Conservation (phyloP, 768 basidiomycete species). For the Suillus subaureus region DNA sequence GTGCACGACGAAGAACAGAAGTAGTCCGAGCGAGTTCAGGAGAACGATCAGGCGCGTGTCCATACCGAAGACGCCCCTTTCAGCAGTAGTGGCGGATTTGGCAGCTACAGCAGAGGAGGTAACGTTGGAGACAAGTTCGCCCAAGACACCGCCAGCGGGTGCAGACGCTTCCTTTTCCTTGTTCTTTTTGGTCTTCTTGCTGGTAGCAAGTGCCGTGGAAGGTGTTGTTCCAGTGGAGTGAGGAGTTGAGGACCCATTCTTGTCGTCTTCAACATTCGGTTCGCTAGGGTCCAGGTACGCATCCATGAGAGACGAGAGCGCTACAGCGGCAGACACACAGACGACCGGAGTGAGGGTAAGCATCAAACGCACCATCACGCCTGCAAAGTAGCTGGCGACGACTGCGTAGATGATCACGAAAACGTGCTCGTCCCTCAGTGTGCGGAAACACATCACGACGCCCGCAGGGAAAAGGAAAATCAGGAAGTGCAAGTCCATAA, state of each 20-base stretch:
- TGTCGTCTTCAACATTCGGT: conserved; percentile 44
- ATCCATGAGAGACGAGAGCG: conserved; percentile 84
- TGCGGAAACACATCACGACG: conserved; percentile 90
- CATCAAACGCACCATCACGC: conserved; percentile 99
- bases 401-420: conserved; percentile 98
- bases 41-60: conserved; percentile 82
- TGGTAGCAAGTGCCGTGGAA: conserved; percentile 31
- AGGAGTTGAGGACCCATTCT: conserved; percentile 11
- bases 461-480: conserved; percentile 98
- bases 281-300: conserved; percentile 86
- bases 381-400: conserved; percentile 97
- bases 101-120: conserved; percentile 27
- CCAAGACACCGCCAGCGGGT: conserved; percentile 36
- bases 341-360: conserved; percentile 96
- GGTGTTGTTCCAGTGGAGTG: conserved; percentile 22
- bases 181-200: conserved; percentile 55
- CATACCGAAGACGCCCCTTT: conserved; percentile 76
- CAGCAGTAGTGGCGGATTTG: conserved; percentile 25
- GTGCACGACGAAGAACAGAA: conserved; percentile 91
- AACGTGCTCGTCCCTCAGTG: conserved; percentile 94
- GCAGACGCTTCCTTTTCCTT: conserved; percentile 60
- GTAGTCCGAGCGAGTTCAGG: conserved; percentile 72
- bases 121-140: conserved; percentile 46
- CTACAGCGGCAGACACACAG: conserved; percentile 90
- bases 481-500: conserved; percentile 98